A percentile compares a stretch with the other conserved stretches of the same genome.
Evolutionary conservation across 2,329 filamentous ascomycete genomes (phyloP).

Genomic region (Cercospora berteroae): DNA sequence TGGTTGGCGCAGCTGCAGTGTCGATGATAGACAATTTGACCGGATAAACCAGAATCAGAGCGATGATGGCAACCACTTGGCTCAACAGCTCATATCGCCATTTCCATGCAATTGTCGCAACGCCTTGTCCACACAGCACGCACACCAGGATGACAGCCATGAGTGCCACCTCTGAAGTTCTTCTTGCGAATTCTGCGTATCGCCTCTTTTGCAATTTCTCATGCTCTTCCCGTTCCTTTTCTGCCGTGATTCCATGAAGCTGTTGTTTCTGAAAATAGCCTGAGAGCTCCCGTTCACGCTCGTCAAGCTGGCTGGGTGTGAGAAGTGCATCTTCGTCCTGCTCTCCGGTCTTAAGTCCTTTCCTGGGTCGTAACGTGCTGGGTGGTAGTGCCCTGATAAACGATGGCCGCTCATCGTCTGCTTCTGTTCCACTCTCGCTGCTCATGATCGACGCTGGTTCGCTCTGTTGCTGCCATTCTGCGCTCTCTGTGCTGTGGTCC

Average conservation of each 20-base stretch:
- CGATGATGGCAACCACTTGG: conserved; percentile 36
- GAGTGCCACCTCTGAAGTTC: conserved; percentile 55
- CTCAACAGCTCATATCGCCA: conserved; percentile 42
- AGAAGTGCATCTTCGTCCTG: conserved; percentile 45
- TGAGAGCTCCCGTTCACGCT: conserved; percentile 41
- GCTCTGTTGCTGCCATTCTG: conserved; percentile 24
- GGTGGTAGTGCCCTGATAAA: conserved; percentile 82
- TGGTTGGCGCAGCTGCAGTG: conserved; percentile 30
- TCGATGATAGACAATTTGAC: conserved; percentile 39
- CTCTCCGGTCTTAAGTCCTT: conserved; percentile 65
- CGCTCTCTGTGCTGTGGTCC: neutral
- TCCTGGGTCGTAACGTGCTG: conserved; percentile 68
- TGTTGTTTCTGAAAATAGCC: conserved; percentile 39
- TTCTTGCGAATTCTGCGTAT: conserved; percentile 81
- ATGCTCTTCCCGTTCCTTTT: conserved; percentile 45
- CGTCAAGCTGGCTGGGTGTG: conserved; percentile 49
- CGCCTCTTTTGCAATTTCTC: conserved; percentile 75
- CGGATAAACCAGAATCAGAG: conserved; percentile 36
- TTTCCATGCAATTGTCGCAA: conserved; percentile 31
- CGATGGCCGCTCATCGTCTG: conserved; percentile 77
- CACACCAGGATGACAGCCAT: conserved; percentile 53
- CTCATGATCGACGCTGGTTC: conserved; percentile 52
- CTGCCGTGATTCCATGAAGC: conserved; percentile 36
- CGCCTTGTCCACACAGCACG: conserved; percentile 42
- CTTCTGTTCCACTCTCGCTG: conserved; percentile 91